Conservation (phyloP, 352 stramenopile genomes). For the Paralagenidium karlingii region DNA sequence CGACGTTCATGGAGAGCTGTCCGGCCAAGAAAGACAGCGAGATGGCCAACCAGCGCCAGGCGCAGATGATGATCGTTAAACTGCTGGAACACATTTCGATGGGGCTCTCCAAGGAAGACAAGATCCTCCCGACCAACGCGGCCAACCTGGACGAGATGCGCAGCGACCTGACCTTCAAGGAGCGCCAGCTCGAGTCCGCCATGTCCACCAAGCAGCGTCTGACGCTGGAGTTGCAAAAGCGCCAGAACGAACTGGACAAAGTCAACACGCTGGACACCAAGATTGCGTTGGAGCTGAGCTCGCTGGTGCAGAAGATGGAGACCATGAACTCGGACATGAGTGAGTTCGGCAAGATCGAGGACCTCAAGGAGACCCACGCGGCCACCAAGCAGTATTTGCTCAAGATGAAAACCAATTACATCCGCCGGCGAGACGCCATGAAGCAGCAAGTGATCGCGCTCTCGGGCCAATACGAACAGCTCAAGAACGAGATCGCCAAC, state of each 20-base stretch:
- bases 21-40: slow-evolving; percentile 58
- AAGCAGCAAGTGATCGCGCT: slow-evolving; percentile 70
- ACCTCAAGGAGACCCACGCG: slow-evolving; percentile 64
- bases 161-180: slow-evolving; percentile 83
- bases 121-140: slow-evolving; percentile 53
- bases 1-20: slow-evolving; percentile 76
- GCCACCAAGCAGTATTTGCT: slow-evolving; percentile 68
- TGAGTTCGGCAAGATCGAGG: slow-evolving; percentile 82
- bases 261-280: slow-evolving; percentile 86
- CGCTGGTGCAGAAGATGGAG: slow-evolving; percentile 75
- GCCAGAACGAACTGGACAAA: slow-evolving; percentile 82
- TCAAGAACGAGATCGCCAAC: slow-evolving; percentile 54
- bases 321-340: slow-evolving; percentile 81
- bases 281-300: slow-evolving; percentile 72
- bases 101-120: slow-evolving; percentile 52
- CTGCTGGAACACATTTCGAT: slow-evolving; percentile 86
- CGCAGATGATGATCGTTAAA: slow-evolving; percentile 76
- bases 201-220: slow-evolving; percentile 82
- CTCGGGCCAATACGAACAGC: slow-evolving; percentile 46
- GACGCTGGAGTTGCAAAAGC: slow-evolving; percentile 75
- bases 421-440: slow-evolving; percentile 70
- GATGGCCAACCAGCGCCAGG: slow-evolving; percentile 26
- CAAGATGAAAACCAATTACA: slow-evolving; percentile 74
- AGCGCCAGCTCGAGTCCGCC: slow-evolving; percentile 85
- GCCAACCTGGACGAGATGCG: slow-evolving; percentile 79